These are phyloP conservation scores for Gardenia jasminoides DNA, from an alignment of 257 asterid genomes.

Conservation along the genomic window DNA sequence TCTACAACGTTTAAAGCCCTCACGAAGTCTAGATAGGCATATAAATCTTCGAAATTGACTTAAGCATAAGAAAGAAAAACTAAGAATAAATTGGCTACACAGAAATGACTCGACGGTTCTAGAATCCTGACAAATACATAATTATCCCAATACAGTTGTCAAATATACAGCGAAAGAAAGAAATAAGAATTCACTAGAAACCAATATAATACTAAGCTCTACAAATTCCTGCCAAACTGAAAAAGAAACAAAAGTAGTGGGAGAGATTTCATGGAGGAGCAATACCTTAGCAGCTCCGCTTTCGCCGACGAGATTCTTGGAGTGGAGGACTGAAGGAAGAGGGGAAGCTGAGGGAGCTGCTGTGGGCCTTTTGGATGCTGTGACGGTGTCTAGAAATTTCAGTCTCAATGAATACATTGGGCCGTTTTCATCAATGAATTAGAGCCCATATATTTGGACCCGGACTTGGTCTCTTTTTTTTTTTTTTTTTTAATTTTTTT, in stretches of 20 bases:
- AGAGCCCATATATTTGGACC: too few species aligned
- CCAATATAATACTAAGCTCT: neutral
- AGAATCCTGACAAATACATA: neutral
- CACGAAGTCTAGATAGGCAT: neutral
- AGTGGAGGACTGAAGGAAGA: neutral
- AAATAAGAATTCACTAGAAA: neutral
- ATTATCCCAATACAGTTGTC: neutral
- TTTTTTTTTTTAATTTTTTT: too few species aligned
- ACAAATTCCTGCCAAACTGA: neutral
- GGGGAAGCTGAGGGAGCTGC: neutral
- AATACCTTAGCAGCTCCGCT: constrained; percentile 1
- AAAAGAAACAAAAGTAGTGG: neutral
- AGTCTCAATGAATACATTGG: too few species aligned
- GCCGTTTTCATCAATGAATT: too few species aligned
- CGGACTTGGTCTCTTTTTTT: too few species aligned
- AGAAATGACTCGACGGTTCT: neutral
- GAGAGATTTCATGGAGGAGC: neutral
- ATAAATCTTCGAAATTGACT: neutral
- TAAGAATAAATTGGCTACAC: neutral
- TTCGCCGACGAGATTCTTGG: neutral
- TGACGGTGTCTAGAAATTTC: too few species aligned
- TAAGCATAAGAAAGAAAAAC: neutral
- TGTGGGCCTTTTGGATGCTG: neutral
- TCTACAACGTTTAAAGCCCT: neutral
- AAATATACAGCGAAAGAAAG: neutral